Base-by-base conservation (phyloP, 1,284 basidiomycete genomes). In the Hemileccinum hortonii region DNA sequence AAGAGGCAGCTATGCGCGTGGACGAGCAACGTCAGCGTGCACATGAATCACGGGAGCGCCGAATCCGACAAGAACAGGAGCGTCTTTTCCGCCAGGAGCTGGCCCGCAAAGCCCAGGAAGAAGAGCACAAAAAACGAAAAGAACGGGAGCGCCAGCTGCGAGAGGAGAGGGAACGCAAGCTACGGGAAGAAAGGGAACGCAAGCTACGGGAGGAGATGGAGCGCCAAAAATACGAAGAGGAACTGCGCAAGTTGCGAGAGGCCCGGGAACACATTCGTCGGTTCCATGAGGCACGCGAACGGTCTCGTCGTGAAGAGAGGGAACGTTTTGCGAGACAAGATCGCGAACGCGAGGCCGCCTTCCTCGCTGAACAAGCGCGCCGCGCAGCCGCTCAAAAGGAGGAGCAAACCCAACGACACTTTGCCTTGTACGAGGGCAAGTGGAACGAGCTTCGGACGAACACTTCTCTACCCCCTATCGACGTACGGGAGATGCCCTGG, bases 401-500 rank as follows among this genome's bases (percentile, higher is more conserved):
- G 15, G 56, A 49, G 0, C 54, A 55, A 29, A 5, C 48, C 19
- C 32, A 37, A 5, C 52, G 44, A 12, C 18, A 53, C 15, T 64
- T 69, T 45, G 14, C 18, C 19, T 0, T 63, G 4, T 78, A 77
- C 56, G 73, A 76, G 19, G 56, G 26, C 39, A 73, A 73, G 49
- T 77, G 76, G 77, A 55, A 61, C n/a, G 65, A 65, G 26, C 65
- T 78, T 40, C 68, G 66, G 51, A 43, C 49, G 16, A 63, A 45
- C 29, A 41, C 41, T 9, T 16, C 42, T 1, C 43, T 62, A 1
- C 44, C 61, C 9, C 49, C 45, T 0, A 54, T 73, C 44, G 42
- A 58, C 16, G 66, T 71, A 53, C 22, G n/a, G 26, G 65, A 75
- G 43, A 59, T 82, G 52, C 79, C 80, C 9, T 81, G 79, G 79